phyloP scores from a whole-genome alignment of 129 eudicot genomes.

The Centaurea solstitialis region DNA sequence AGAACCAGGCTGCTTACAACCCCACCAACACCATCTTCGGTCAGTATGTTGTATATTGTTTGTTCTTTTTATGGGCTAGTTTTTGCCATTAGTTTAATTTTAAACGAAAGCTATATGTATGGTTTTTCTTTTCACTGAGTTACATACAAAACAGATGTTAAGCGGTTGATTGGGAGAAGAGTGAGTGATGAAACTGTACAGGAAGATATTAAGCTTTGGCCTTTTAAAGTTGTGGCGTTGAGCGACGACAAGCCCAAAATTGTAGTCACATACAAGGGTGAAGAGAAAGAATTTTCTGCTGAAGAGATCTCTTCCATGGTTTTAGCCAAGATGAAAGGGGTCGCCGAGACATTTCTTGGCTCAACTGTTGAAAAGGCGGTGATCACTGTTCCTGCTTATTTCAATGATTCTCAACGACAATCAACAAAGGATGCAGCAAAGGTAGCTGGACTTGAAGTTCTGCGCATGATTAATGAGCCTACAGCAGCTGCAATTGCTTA shows the following conservation, averaged over 20 bases:
- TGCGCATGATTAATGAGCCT: constrained; percentile 33
- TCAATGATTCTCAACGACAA: constrained; percentile 43
- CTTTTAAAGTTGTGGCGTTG: constrained; percentile 27
- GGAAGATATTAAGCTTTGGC: constrained; percentile 32
- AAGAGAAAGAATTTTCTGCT: constrained; percentile 21
- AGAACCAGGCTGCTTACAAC: neutral
- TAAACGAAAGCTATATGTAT: neutral
- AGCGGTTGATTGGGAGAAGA: constrained; percentile 36
- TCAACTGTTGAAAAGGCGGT: constrained; percentile 34
- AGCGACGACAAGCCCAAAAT: constrained; percentile 21
- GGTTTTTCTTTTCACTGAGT: neutral
- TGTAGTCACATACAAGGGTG: constrained; percentile 22
- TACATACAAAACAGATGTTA: constrained; percentile 21
- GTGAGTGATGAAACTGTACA: constrained; percentile 26
- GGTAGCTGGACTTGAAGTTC: constrained; percentile 38
- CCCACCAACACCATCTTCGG: neutral
- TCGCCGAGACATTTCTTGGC: constrained; percentile 40
- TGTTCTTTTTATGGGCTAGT: no score
- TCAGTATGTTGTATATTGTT: no score
- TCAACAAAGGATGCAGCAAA: constrained; percentile 49
- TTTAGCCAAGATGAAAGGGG: constrained; percentile 36
- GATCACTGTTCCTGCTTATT: constrained; percentile 41
- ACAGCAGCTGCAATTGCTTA: constrained; percentile 36
- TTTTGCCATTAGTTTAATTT: neutral
- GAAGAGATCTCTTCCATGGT: constrained; percentile 49